Percentiles rank a stretch among this genome's conserved stretches.
Conservation (phyloP, 371 early-diverging fungal species). For the Mucor sp. region DNA sequence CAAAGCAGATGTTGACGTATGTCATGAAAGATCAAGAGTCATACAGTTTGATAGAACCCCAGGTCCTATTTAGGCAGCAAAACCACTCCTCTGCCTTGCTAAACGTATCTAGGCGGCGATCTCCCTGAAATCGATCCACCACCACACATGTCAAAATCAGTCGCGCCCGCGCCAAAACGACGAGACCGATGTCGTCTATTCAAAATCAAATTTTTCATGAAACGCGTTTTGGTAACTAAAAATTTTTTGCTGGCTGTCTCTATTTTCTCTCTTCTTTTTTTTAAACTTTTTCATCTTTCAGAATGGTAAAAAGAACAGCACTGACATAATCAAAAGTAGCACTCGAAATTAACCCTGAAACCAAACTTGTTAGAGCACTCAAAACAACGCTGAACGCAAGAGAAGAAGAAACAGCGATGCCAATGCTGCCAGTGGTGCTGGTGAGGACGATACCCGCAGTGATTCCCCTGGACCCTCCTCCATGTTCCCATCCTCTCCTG, state of each 20-base stretch:
- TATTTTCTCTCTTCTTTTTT: neutral
- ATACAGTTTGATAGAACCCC: too few species aligned
- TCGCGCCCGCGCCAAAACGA: neutral
- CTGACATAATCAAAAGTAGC: neutral
- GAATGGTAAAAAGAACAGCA: neutral
- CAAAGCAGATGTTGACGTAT: too few species aligned
- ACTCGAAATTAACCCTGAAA: neutral
- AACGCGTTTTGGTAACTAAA: conserved; percentile 1
- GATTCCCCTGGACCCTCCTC: conserved; percentile 45
- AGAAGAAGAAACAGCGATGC: conserved; percentile 52
- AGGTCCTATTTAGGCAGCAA: too few species aligned
- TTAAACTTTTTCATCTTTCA: neutral
- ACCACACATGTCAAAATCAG: neutral
- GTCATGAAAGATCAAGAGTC: too few species aligned
- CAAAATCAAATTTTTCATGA: neutral
- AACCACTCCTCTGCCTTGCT: too few species aligned
- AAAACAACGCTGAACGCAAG: conserved; percentile 37
- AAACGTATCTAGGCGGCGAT: too few species aligned
- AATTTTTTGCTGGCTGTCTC: neutral
- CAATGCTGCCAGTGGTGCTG: conserved; percentile 11
- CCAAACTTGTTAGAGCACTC: neutral
- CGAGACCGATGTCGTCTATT: neutral
- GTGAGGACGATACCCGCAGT: conserved; percentile 12
- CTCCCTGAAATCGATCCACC: neutral
- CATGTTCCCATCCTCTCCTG: conserved; percentile 48